phyloP scores from a whole-genome alignment of 495 filamentous ascomycete genomes.

The Trichocladium uniseriatum region DNA sequence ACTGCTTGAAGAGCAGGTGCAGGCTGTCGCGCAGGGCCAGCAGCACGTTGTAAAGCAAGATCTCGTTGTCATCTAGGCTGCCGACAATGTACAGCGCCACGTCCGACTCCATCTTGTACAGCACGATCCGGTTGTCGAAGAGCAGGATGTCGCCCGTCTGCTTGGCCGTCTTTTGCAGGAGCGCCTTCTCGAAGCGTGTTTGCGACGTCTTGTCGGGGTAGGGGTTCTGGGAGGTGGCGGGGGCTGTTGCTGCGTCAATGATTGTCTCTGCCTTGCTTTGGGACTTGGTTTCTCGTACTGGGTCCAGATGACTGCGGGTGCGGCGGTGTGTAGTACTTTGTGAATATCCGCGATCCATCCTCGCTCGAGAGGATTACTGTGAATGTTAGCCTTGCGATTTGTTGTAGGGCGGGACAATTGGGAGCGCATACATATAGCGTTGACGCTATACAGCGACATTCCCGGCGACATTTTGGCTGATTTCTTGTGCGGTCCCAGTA shows the following conservation, averaged over 20 bases:
- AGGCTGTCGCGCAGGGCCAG: conserved; percentile 80
- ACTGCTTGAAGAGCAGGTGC: conserved; percentile 87
- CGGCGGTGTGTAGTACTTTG: conserved; percentile 90
- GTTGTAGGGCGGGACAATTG: not conserved
- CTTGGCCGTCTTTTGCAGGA: conserved; percentile 94
- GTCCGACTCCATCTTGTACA: conserved; percentile 96
- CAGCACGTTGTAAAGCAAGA: conserved; percentile 88
- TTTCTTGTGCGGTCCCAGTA: not conserved
- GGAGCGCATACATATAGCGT: conserved; percentile 60
- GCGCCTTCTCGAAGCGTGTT: conserved; percentile 90
- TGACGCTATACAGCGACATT: conserved; percentile 85
- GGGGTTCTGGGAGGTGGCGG: conserved; percentile 46
- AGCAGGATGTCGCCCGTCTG: conserved; percentile 90
- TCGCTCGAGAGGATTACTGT: conserved; percentile 59
- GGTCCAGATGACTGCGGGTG: conserved; percentile 44
- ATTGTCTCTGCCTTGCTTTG: conserved; percentile 1
- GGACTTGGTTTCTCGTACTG: conserved; percentile 1
- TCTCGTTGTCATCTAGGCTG: conserved; percentile 89
- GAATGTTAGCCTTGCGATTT: not conserved
- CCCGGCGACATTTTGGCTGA: conserved; percentile 35
- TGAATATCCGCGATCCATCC: conserved; percentile 81
- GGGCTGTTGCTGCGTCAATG: conserved; percentile 3
- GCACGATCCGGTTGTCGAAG: conserved; percentile 88
- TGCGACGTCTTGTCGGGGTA: conserved; percentile 89
- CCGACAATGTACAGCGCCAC: conserved; percentile 90